Evolutionary conservation across 2,329 filamentous ascomycete species (phyloP), one percentile per base, ranked within the genome.

Genomic region (Macrophomina pseudophaseolina): DNA sequence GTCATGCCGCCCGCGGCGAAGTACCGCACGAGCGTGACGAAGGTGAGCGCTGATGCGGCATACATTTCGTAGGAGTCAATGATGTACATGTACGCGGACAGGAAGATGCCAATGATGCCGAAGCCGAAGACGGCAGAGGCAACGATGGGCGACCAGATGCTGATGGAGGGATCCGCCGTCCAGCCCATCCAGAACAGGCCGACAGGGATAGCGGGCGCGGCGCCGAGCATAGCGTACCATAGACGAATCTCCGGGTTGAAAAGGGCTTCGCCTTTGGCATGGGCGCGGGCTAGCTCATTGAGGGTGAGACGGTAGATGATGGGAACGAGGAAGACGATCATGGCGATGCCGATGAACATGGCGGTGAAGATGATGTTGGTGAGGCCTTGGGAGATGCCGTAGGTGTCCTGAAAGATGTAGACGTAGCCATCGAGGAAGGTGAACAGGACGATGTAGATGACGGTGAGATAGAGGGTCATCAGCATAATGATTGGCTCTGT

Each of bases 161-260:
- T 83, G 30, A 86, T 81, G 4, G 70, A 66, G 16, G 70, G 69
- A 65, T 80, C 78, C 42, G 79, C 77, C 0, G 83, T 86, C 86
- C 85, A 88, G 0, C 80, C 86, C 75, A 88, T 84, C 85, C 85
- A 88, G 72, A 88, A 86, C 2, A 88, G 76, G 1, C 77, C 79
- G 35, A 86, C 75, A 0, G 86, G 84, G 1, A 88, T 79, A 0
- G 80, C 74, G 0, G 83, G 81, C 0, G 83, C 80, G 1, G 75
- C 75, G 9, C 81, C 81, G 4, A 85, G 75, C 74, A 88, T 87
- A 2, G 80, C 79, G 58, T 81, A 85, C 78, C 81, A 86, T 0
- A 88, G 75, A 5, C 85, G 79, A 46, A 85, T 83, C 66, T 88
- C 86, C 0, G 85, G 85, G 2, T 81, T 76, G 6, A 86, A 75